These are phyloP conservation scores for Pythium utonaiense DNA, from an alignment of 352 stramenopile species.

Conservation along the genomic window DNA sequence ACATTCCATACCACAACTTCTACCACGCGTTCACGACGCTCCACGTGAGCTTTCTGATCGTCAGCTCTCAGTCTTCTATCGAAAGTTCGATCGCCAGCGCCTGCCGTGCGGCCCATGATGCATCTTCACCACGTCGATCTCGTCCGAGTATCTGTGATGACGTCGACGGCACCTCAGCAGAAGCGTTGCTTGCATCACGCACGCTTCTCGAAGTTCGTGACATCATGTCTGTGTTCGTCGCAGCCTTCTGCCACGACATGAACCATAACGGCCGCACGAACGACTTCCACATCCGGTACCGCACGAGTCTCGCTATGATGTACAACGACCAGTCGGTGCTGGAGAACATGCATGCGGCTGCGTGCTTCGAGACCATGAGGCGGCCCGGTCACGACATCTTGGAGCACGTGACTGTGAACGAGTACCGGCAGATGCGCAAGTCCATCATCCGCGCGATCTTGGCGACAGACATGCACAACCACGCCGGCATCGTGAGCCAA, in stretches of 20 bases:
- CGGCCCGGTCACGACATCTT: slow-evolving; percentile 67
- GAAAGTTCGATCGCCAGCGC: slow-evolving; percentile 17
- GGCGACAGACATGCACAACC: slow-evolving; percentile 79
- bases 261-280: slow-evolving; percentile 88
- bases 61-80: slow-evolving; percentile 48
- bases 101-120: slow-evolving; percentile 19
- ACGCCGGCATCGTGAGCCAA: slow-evolving; percentile 67
- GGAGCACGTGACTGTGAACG: slow-evolving; percentile 28
- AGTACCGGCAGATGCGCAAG: slow-evolving; percentile 62
- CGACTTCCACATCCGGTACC: slow-evolving; percentile 82
- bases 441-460: slow-evolving; percentile 76
- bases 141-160: neutral
- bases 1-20: slow-evolving; percentile 87
- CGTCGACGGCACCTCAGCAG: neutral
- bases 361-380: slow-evolving; percentile 79
- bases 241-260: slow-evolving; percentile 84
- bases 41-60: slow-evolving; percentile 76
- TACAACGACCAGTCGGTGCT: slow-evolving; percentile 89
- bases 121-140: neutral
- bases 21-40: slow-evolving; percentile 80
- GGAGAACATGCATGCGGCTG: slow-evolving; percentile 85
- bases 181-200: neutral
- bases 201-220: slow-evolving; percentile 49
- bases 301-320: slow-evolving; percentile 69
- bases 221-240: slow-evolving; percentile 74